phyloP scores from a whole-genome alignment of 257 asterid species.

The Solanum tacnaense region DNA sequence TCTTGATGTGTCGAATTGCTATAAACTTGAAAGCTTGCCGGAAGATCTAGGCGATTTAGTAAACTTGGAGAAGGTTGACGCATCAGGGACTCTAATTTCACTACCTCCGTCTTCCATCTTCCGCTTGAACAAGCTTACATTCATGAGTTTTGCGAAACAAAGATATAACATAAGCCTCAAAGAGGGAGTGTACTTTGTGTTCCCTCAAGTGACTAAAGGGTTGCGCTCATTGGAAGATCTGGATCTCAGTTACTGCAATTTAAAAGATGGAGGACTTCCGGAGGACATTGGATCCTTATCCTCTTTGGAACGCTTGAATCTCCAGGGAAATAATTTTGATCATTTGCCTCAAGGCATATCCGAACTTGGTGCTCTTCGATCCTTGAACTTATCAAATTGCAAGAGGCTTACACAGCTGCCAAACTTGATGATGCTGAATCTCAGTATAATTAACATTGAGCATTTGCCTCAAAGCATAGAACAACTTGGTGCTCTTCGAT shows the following conservation, averaged over 20 bases:
- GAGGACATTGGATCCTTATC: neutral
- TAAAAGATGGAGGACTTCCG: neutral
- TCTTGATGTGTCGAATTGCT: neutral
- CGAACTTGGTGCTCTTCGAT: neutral
- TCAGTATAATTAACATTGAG: neutral
- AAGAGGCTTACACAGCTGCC: neutral
- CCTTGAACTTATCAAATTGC: neutral
- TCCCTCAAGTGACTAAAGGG: neutral
- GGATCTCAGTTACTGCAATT: neutral
- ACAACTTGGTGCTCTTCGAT: neutral
- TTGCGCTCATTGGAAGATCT: neutral
- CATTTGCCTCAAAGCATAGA: neutral
- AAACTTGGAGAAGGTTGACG: neutral
- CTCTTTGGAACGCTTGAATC: neutral
- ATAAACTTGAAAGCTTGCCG: neutral
- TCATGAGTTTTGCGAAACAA: neutral
- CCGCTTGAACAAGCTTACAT: neutral
- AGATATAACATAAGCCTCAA: neutral
- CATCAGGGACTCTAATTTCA: neutral
- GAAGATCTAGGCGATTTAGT: neutral
- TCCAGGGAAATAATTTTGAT: neutral
- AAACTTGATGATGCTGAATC: neutral
- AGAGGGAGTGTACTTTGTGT: rapidly evolving
- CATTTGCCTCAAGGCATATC: neutral
- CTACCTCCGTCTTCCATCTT: neutral